Evolutionary conservation across 306 rosid genomes (phyloP), one percentile per base, ranked within the genome.

Genomic region (Cucurbita ficifolia): DNA sequence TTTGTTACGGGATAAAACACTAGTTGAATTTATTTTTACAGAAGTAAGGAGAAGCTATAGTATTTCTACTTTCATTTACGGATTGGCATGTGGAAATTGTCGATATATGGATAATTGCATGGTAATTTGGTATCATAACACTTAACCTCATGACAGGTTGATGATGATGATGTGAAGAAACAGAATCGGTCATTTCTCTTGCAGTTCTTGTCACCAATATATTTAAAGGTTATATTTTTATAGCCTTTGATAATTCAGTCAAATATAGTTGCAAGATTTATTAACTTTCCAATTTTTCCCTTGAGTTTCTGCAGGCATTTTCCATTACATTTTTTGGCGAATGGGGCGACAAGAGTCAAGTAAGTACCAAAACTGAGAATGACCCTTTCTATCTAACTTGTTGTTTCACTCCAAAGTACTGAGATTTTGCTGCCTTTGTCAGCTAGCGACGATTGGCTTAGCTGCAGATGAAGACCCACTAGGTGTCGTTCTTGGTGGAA

Each of bases 281-380:
- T 42, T 45, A 43, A 70, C 72, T 79, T 70, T 79, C 69, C 60
- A 52, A 61, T 36, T 76, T 78, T 70, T 73, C 68, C 51, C 46
- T 72, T 58, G 67, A 75, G 61, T 57, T 75, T 42, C 40, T 79
- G 50, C 85, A 93, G 97, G 98, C 97, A 74, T 93, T 93, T 86
- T 93, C 98, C 50, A 87, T 93, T 81, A 90, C 86, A 0, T 93
- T 93, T 76, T 93, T 93, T n/a, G 98, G 98, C 58, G 98, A 93
- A 86, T 93, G 98, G 98, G 97, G 97, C 74, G 97, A 93, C 89
- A 93, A 84, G 84, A 93, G 98, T 80, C 98, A 93, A 94, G 98
- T 93, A 79, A 86, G 81, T 50, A 45, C 76, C 51, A 73, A 42
- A 49, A 8, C 7, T 43, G 68, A 62, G 77, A 69, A 12, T 29